These are phyloP conservation scores for Fusarium brachygibbosum DNA, from an alignment of 2,329 filamentous ascomycete species.

Conservation along the genomic window DNA sequence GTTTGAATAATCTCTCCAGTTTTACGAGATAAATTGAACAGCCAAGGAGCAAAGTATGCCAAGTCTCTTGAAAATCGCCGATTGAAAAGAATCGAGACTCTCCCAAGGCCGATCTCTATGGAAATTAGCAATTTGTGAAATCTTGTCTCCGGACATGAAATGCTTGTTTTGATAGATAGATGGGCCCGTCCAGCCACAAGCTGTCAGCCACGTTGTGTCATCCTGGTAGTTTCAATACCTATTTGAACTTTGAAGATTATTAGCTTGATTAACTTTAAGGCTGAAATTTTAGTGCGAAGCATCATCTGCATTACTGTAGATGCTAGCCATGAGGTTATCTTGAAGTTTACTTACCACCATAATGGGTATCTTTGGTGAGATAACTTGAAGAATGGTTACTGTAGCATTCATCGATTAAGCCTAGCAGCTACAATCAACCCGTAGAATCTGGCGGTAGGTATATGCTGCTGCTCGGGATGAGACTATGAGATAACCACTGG, in stretches of 20 bases:
- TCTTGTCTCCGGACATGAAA: neutral
- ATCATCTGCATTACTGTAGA: neutral
- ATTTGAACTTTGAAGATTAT: no score
- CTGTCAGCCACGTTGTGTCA: no score
- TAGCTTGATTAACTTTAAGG: neutral
- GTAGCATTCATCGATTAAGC: neutral
- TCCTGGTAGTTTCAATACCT: no score
- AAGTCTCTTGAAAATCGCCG: neutral
- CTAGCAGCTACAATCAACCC: neutral
- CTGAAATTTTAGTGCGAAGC: neutral
- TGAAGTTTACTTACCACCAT: neutral
- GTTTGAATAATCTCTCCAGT: neutral
- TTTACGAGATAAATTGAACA: neutral
- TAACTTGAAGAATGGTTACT: neutral
- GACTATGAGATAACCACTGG: conserved; percentile 12
- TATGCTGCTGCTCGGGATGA: neutral
- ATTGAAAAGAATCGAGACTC: conserved; percentile 1
- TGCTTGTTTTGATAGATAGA: neutral
- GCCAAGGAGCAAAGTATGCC: neutral
- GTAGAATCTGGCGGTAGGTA: neutral
- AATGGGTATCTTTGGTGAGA: neutral
- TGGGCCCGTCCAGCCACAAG: neutral
- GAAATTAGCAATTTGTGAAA: neutral
- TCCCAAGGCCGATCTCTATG: neutral
- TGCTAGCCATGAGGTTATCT: neutral